Evolutionary conservation across 371 early-diverging fungal species (phyloP).

Genomic region (Cokeromyces recurvatus): DNA sequence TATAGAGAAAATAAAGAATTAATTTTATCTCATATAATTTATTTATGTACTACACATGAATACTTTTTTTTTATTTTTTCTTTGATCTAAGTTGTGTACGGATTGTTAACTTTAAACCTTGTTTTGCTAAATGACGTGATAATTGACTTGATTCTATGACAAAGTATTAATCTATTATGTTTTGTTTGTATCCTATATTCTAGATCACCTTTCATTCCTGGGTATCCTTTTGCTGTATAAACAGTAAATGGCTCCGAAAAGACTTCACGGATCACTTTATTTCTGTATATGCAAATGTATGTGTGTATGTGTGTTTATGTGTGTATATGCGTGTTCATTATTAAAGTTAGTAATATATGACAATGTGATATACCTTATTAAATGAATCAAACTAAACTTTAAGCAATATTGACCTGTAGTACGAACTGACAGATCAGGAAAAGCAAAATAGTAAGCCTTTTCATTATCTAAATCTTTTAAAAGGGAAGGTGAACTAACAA

Average conservation of each 20-base stretch:
- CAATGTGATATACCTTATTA: slow-evolving; percentile 27
- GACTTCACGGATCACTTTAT: slow-evolving; percentile 18
- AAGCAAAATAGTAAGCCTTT: slow-evolving; percentile 49
- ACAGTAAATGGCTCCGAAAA: slow-evolving; percentile 47
- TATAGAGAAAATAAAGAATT: too few species aligned
- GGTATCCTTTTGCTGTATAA: slow-evolving; percentile 53
- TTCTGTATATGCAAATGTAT: too few species aligned
- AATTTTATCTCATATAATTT: too few species aligned
- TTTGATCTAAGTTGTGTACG: slow-evolving; percentile 32
- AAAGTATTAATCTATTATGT: background rate
- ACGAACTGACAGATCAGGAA: slow-evolving; percentile 46
- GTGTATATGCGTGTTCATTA: too few species aligned
- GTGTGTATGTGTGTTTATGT: too few species aligned
- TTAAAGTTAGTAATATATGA: too few species aligned
- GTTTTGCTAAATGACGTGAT: slow-evolving; percentile 60
- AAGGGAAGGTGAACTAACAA: slow-evolving; percentile 45
- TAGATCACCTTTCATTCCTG: slow-evolving; percentile 67
- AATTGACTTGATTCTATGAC: slow-evolving; percentile 56
- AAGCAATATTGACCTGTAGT: slow-evolving; percentile 38
- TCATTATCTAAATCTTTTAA: slow-evolving; percentile 41
- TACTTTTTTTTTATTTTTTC: slow-evolving; percentile 9
- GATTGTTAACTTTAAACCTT: slow-evolving; percentile 65
- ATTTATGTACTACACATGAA: too few species aligned
- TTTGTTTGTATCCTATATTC: too few species aligned
- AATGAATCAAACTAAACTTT: slow-evolving; percentile 37